phyloP scores from a whole-genome alignment of 306 rosid genomes.

The Ziziphus jujuba region DNA sequence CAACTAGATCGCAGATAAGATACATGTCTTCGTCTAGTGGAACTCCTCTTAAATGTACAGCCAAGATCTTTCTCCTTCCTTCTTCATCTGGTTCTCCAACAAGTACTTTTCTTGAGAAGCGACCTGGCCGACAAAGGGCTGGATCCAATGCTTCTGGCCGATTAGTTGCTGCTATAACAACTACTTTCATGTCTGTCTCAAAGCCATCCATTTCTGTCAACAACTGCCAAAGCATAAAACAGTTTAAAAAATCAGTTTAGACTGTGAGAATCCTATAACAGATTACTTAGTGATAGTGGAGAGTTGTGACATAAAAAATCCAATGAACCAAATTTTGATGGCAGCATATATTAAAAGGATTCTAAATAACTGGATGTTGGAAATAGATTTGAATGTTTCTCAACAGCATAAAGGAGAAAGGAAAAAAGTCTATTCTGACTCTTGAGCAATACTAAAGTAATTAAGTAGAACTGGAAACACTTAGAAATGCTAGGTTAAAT shows the following conservation, averaged over 20 bases:
- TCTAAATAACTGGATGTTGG: not conserved
- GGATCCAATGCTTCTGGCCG: conserved; percentile 90
- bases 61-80: conserved; percentile 90
- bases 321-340: not conserved
- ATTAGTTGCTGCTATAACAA: conserved; percentile 95
- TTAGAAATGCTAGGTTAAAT: not conserved
- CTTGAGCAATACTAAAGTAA: not conserved
- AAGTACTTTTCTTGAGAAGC: conserved; percentile 88
- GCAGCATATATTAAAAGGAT: conserved; percentile 2
- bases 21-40: conserved; percentile 74
- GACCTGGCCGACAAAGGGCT: conserved; percentile 98
- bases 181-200: conserved; percentile 81
- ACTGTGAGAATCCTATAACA: not conserved
- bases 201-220: conserved; percentile 99
- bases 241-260: conserved; percentile 13
- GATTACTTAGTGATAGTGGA: not conserved
- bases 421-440: not conserved
- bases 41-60: conserved; percentile 88
- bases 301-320: not conserved
- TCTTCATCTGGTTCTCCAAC: conserved; percentile 95
- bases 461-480: not conserved
- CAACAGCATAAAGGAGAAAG: not conserved
- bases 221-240: conserved; percentile 49
- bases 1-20: conserved; percentile 71
- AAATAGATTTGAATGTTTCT: not conserved